Conservation (phyloP, 768 basidiomycete species). For the Omphalotus guepiniiformis region DNA sequence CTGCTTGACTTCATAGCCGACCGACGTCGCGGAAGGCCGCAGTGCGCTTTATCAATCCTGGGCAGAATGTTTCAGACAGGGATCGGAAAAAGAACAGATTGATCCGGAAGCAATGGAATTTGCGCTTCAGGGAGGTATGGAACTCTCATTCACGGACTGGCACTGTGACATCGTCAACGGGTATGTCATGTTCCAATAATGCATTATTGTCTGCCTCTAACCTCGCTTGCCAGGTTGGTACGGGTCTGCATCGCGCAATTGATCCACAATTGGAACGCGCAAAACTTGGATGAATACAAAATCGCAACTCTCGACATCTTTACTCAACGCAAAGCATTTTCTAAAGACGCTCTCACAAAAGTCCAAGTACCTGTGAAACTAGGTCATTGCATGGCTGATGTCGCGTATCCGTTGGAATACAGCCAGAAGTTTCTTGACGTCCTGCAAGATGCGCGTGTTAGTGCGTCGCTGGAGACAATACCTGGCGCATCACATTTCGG, state of each 20-base stretch:
- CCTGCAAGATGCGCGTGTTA: conserved; percentile 23
- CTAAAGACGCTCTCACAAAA: conserved; percentile 18
- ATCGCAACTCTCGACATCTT: conserved; percentile 30
- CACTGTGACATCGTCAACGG: conserved; percentile 19
- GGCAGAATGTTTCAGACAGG: conserved; percentile 20
- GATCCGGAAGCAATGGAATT: conserved; percentile 23
- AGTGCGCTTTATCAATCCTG: conserved; percentile 31
- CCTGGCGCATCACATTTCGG: conserved; percentile 34
- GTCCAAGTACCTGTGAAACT: conserved; percentile 28
- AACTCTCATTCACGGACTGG: conserved; percentile 29
- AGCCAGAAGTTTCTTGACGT: conserved; percentile 21
- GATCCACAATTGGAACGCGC: conserved; percentile 19
- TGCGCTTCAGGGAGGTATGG: conserved; percentile 24
- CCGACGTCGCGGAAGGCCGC: conserved; percentile 28
- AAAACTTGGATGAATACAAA: conserved; percentile 26
- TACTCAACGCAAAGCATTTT: conserved; percentile 20
- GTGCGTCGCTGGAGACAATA: conserved; percentile 22
- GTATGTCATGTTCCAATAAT: conserved; percentile 12
- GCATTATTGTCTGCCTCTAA: background rate
- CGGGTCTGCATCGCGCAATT: conserved; percentile 19
- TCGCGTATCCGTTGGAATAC: conserved; percentile 29
- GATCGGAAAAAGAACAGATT: conserved; percentile 9
- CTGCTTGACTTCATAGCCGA: conserved; percentile 20
- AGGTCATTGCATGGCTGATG: conserved; percentile 29
- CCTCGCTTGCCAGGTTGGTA: conserved; percentile 16